Conservation (phyloP, 108 stramenopile genomes). For the Nitzschia inconspicua region DNA sequence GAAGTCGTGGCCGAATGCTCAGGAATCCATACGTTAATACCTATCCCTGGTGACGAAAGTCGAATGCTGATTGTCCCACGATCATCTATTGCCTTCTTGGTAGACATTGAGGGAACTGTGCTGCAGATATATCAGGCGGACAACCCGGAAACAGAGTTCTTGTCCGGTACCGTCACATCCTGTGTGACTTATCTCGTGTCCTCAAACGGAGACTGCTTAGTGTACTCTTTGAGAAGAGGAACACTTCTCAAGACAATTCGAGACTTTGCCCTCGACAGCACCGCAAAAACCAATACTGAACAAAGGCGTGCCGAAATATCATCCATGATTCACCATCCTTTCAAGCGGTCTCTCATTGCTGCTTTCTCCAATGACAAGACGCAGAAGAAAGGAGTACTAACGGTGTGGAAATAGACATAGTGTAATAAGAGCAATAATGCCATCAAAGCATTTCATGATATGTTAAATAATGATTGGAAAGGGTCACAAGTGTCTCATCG, state of each 20-base stretch:
- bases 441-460: too few relatives aligned
- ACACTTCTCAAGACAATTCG: slow-evolving; percentile 44
- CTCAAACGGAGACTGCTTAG: slow-evolving; percentile 61
- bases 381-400: slow-evolving; percentile 66
- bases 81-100: slow-evolving; percentile 53
- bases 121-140: slow-evolving; percentile 41
- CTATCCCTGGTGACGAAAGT: slow-evolving; percentile 51
- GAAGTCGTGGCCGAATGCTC: slow-evolving; percentile 22
- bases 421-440: too few relatives aligned
- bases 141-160: slow-evolving; percentile 19
- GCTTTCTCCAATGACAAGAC: slow-evolving; percentile 79
- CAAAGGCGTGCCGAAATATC: slow-evolving; percentile 46
- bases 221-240: slow-evolving; percentile 59
- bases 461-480: too few relatives aligned
- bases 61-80: slow-evolving; percentile 73
- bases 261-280: slow-evolving; percentile 55
- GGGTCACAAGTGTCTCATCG: too few relatives aligned
- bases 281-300: slow-evolving; percentile 18
- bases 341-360: slow-evolving; percentile 50
- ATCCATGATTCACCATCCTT: slow-evolving; percentile 70
- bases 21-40: slow-evolving; percentile 51
- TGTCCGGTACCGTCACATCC: slow-evolving; percentile 64
- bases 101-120: slow-evolving; percentile 50
- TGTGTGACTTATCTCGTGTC: slow-evolving; percentile 63
- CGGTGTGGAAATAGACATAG: slow-evolving; percentile 83